Percentiles rank a stretch among this genome's conserved stretches.
Evolutionary conservation across 169 alveolate species (phyloP).

Genomic region (Besnoitia besnoiti): DNA sequence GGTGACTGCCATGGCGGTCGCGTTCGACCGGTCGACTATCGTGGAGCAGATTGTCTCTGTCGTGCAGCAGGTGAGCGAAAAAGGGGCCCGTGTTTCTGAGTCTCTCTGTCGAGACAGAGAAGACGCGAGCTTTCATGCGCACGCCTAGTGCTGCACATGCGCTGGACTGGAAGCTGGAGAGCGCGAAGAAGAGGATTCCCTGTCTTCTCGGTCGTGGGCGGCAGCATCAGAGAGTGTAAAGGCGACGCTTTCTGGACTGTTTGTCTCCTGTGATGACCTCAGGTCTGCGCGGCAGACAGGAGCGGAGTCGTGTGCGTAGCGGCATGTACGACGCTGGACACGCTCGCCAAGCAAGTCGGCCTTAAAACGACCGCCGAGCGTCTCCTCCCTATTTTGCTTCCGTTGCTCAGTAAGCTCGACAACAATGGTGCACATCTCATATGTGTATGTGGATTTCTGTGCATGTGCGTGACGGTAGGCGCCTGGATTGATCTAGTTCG

Average conservation of each 20-base stretch:
- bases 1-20: constrained; percentile 15
- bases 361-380: constrained; percentile 16
- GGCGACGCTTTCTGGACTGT: background rate
- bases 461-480: too few relatives aligned
- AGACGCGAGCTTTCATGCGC: too few relatives aligned
- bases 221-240: background rate
- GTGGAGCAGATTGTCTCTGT: constrained; percentile 21
- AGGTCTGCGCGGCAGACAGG: constrained; percentile 9
- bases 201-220: too few relatives aligned
- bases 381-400: constrained; percentile 15
- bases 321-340: constrained; percentile 7
- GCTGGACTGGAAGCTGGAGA: too few relatives aligned
- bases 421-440: background rate
- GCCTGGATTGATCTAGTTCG: too few relatives aligned
- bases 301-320: background rate
- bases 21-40: constrained; percentile 31
- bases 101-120: too few relatives aligned
- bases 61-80: constrained; percentile 27
- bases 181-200: too few relatives aligned
- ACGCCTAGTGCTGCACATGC: too few relatives aligned
- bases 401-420: constrained; percentile 10
- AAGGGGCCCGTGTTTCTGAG: too few relatives aligned
- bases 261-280: background rate
- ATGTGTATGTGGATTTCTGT: background rate
- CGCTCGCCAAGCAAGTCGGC: constrained; percentile 16